Evolutionary conservation across 768 basidiomycete genomes (phyloP), one percentile per base, ranked within the genome.

Genomic region (Xanthoconium stramineum): DNA sequence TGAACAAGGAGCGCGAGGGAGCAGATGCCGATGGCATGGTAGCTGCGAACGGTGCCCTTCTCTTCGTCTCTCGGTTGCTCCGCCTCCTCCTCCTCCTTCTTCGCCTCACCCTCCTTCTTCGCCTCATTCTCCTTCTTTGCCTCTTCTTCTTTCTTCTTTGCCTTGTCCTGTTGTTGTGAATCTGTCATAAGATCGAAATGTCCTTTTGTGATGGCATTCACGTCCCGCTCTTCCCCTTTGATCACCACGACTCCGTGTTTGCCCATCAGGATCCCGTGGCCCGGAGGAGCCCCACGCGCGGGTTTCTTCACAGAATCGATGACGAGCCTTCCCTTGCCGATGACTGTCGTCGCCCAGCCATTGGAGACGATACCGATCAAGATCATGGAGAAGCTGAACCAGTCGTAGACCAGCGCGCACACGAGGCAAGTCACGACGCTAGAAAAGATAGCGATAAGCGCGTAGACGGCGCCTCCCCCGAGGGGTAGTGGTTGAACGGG

Each of bases 151-250:
- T n/a, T n/a, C n/a, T 24, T 24, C 24, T 24, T 24, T 4, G 24
- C 24, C 24, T 24, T 24, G 24, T 24, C 24, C 4, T 24, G 24
- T 24, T 24, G 24, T 24, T 24, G 24, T 24, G 37, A 38, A 37
- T 12, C 17, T 15, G 57, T 63, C 42, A 55, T 45, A 28, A 75
- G 57, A 17, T 47, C 35, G 42, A 74, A 74, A 7, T 10, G 44
- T 7, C 69, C 72, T 50, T 64, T 69, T 0, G 70, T 72, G 52
- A 74, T 62, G 15, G 52, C 54, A 29, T 69, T 66, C 29, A 75
- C 66, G 13, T 62, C 66, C 17, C 44, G 51, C 30, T 71, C 71
- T 2, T 46, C 8, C 24, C 71, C 71, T 50, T 63, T 65, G 37
- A 74, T 40, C 2, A 73, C 62, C 9, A 72, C 50, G 7, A 74